Conservation (phyloP, 2,329 filamentous ascomycete genomes). For the Penicillium sp. region DNA sequence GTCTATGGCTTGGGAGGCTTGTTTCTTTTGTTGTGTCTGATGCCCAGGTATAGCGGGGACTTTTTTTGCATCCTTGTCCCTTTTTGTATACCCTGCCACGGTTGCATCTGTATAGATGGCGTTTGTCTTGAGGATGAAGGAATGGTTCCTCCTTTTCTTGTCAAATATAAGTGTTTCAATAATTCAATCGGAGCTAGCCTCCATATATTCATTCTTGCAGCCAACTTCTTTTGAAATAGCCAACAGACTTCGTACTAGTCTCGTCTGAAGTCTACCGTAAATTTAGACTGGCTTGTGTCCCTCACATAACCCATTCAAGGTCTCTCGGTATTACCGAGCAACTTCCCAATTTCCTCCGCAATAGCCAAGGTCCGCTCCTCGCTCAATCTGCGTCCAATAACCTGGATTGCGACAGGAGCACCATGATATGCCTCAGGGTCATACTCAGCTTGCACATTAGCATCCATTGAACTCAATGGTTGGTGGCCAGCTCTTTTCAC, state of each 20-base stretch:
- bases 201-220: neutral
- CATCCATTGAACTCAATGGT: slow-evolving; percentile 44
- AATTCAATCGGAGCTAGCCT: slow-evolving; percentile 5
- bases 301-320: neutral
- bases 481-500: slow-evolving; percentile 3
- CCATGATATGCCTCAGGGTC: slow-evolving; percentile 51
- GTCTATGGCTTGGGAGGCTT: slow-evolving; percentile 18
- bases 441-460: slow-evolving; percentile 49
- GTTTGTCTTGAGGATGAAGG: slow-evolving; percentile 26
- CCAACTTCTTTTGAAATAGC: no score
- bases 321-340: slow-evolving; percentile 33
- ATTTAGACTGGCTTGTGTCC: no score
- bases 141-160: slow-evolving; percentile 21
- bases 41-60: slow-evolving; percentile 3
- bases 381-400: slow-evolving; percentile 49
- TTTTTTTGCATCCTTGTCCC: slow-evolving; percentile 17
- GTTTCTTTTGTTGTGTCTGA: slow-evolving; percentile 14
- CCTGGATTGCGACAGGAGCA: slow-evolving; percentile 49
- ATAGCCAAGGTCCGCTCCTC: slow-evolving; percentile 51
- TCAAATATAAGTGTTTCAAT: slow-evolving; percentile 13
- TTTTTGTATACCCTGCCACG: slow-evolving; percentile 36
- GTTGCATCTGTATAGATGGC: slow-evolving; percentile 39
- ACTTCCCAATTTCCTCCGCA: slow-evolving; percentile 39
- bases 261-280: no score
- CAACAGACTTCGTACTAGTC: no score